Evolutionary conservation across 345 rosid genomes (phyloP), one percentile per base, ranked within the genome.

Genomic region (Euphorbia peplus): DNA sequence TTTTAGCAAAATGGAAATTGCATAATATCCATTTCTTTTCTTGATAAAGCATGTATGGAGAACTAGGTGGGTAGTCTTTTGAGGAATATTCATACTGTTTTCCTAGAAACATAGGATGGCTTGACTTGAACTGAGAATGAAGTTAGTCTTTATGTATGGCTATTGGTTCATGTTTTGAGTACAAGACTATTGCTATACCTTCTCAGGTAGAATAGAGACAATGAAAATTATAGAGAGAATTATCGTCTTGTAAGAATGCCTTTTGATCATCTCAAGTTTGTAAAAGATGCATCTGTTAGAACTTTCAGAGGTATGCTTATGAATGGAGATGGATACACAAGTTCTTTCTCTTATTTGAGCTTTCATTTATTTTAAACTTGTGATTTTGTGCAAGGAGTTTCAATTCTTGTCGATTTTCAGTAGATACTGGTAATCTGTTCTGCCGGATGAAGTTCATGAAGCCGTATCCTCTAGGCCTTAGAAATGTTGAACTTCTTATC

Each of bases 401-500:
- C 37, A 2, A 32, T 32, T 32, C 37, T 32, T 30, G 22, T 14
- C 16, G 21, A 3, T 5, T 50, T 25, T 52, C 19, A 8, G 35
- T 26, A 41, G 47, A 19, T 13, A 57, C 29, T 26, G 15, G 3
- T 56, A 59, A 29, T 58, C 22, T n/a, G 15, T 56, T 29, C 22
- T 29, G n/a, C 16, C 21, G 8, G 71, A 16, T 69, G 47, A 1
- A 8, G 16, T 28, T 16, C 55, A 44, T 67, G 52, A 16, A n/a
- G n/a, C 35, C 11, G 46, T 55, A 39, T 35, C 30, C 14, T 10
- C 60, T 56, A 21, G 72, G 16, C 65, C 52, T 30, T 63, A 19
- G 16, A n/a, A 69, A 53, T 71, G 51, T 71, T 64, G 25, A 62
- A 41, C 11, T 37, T 35, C 28, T 62, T n/a, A 53, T 2, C 11